These are phyloP conservation scores for Ophiostoma australiae DNA, from an alignment of 2,329 filamentous ascomycete species.

Conservation along the genomic window DNA sequence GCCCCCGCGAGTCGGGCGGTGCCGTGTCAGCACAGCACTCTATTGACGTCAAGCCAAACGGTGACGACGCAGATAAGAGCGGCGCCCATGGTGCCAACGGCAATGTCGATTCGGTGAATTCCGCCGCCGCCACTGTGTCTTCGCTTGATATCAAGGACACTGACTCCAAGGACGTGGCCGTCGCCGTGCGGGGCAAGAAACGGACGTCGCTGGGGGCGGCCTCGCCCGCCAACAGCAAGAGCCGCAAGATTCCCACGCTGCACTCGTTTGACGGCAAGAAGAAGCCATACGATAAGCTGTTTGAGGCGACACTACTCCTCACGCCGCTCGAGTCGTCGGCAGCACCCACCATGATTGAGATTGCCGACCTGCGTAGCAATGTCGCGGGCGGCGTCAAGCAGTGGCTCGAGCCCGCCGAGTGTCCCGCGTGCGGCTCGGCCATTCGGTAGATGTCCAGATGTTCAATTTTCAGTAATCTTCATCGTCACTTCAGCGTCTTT, in stretches of 20 bases:
- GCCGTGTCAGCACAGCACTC: slow-evolving; percentile 47
- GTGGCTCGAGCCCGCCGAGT: slow-evolving; percentile 50
- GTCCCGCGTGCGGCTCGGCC: slow-evolving; percentile 44
- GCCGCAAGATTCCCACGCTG: slow-evolving; percentile 35
- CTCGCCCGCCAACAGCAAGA: slow-evolving; percentile 12
- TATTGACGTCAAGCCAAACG: slow-evolving; percentile 49
- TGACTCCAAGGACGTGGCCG: slow-evolving; percentile 1
- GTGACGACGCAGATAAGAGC: slow-evolving; percentile 27
- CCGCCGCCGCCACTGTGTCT: slow-evolving; percentile 33
- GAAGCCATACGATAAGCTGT: slow-evolving; percentile 49
- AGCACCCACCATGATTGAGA: slow-evolving; percentile 45
- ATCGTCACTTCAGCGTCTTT: not conserved
- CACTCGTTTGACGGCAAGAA: slow-evolving; percentile 31
- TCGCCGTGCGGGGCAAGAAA: slow-evolving; percentile 5
- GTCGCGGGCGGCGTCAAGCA: slow-evolving; percentile 47
- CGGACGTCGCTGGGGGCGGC: not conserved
- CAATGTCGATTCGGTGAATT: not conserved
- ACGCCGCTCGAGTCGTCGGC: slow-evolving; percentile 40
- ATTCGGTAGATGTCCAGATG: slow-evolving; percentile 21
- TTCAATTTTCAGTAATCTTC: not conserved
- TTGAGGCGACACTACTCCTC: slow-evolving; percentile 47
- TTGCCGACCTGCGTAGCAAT: slow-evolving; percentile 47
- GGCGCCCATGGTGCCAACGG: slow-evolving; percentile 15
- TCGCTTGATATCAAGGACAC: not conserved
- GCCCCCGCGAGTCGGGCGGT: slow-evolving; percentile 47